phyloP scores from a whole-genome alignment of 1,139 yeast species.

The Candida smagusa region DNA sequence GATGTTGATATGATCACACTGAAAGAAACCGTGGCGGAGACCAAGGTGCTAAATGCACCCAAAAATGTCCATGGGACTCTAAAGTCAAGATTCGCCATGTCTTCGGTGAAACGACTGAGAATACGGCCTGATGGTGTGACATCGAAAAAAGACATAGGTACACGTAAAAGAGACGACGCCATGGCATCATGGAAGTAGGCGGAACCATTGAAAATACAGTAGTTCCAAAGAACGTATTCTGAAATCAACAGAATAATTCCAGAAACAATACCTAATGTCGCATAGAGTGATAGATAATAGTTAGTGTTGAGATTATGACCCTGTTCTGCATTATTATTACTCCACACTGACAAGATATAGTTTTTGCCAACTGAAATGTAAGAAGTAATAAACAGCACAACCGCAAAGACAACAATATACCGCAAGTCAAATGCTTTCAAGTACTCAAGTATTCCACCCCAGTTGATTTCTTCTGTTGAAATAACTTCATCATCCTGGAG shows the following conservation, averaged over 20 bases:
- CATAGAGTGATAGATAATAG: conserved; percentile 19
- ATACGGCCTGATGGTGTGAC: conserved; percentile 31
- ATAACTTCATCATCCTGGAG: conserved; percentile 20
- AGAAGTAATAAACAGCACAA: conserved; percentile 15
- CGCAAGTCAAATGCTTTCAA: conserved; percentile 25
- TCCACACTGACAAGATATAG: conserved; percentile 25
- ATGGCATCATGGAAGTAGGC: conserved; percentile 23
- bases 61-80: conserved; percentile 25
- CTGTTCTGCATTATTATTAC: conserved; percentile 19
- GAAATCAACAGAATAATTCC: conserved; percentile 22
- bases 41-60: conserved; percentile 12
- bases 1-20: conserved; percentile 21
- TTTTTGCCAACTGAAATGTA: conserved; percentile 19
- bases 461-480: conserved; percentile 23
- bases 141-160: conserved; percentile 33
- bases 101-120: conserved; percentile 29
- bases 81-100: conserved; percentile 22
- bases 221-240: conserved; percentile 26
- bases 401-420: conserved; percentile 19
- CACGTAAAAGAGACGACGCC: conserved; percentile 23
- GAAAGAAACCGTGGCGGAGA: conserved; percentile 16
- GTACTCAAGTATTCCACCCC: conserved; percentile 20
- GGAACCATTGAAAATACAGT: conserved; percentile 23
- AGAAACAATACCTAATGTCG: conserved; percentile 18
- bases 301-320: conserved; percentile 18